Base-by-base conservation (phyloP, 257 asterid genomes). In the Solanum sitiens region DNA sequence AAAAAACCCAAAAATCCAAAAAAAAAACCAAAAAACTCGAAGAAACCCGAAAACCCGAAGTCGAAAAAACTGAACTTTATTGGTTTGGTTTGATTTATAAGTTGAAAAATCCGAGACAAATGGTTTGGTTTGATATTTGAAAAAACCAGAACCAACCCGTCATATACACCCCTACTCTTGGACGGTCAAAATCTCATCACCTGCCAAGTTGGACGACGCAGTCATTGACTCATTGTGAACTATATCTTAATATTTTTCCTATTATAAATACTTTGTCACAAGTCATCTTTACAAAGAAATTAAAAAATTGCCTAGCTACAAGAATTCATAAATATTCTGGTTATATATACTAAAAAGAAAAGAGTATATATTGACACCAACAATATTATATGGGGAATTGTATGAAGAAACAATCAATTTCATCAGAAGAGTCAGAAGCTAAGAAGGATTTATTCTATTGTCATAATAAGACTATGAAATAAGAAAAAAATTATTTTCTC, bases 311-410 rank as follows among this genome's bases (percentile, higher is more conserved):
- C 11, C 35, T 44, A 67, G 37, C 73, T 3, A 53, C 67, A 23
- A 13, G 11, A 40, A 11, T 42, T 80, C 40, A 15, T 50, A 20
- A 44, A 15, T 25, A 11, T 50, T 82, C 11, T 21, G 8, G 8
- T 44, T 33, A 61, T 25, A n/a, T 2, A 2, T 25, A 25, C 8
- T 11, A 71, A 10, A 71, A n/a, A 45, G 2, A 79, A 79, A 40
- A 25, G 23, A 32, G 56, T 37, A 79, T 45, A 9, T 7, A 47
- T 67, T 7, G 53, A 53, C 65, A 15, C 21, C 67, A 20, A 13
- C 18, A n/a, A 63, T 2, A 71, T 15, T 14, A 50, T 4, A 93
- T 94, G 98, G 98, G 98, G 35, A 94, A 94, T 32, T 93, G 98
- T 83, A 44, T 93, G 14, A 87, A 87, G 87, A 94, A 93, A 88